Base-by-base conservation (phyloP, 441 rosid species). In the Kokia cookei region DNA sequence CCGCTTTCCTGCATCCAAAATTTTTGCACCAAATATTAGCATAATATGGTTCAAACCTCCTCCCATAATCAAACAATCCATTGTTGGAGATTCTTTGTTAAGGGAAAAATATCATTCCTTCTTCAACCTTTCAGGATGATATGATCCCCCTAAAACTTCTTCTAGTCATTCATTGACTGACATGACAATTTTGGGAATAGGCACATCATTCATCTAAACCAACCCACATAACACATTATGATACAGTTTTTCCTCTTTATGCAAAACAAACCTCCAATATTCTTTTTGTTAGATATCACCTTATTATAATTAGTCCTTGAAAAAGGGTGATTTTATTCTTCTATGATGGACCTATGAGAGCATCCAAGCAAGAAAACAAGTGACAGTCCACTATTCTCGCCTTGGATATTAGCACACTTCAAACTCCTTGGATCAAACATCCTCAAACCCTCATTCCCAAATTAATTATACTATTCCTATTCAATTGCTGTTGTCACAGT, bases 1-100 rank as follows among this genome's bases (percentile, higher is more conserved):
- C 66, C 15, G n/a, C 7, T 13, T 69, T 68, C 77, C 84, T 81
- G 84, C 75, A 76, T 60, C 61, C 66, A 42, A 54, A 4, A 4
- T 0, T 24, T 40, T 53, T 19, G 9, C 22, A 50, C 27, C 7
- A 51, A 37, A 51, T 13, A 26, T 50, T 51, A 72, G 57, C 58
- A 67, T 66, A 2, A 53, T 48, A 66, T 26, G 58, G 29, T 17
- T n/a, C 8, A 10, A 37, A 55, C 61, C 12, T 22, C 61, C 61
- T 57, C 15, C 7, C 58, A 6, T 6, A 53, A 53, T n/a, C 27
- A 9, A 22, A 55, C 5, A 55, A 22, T 14, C 65, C 43, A 29
- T 40, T 60, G 17, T 27, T 60, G 37, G 64, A 4, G 9, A 6
- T 13, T 60, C 65, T 29, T 32, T 32, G 43, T 8, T 32, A 32